Percentiles rank a stretch among this genome's conserved stretches.
phyloP scores from a whole-genome alignment of 345 rosid species.

The Salix exigua region DNA sequence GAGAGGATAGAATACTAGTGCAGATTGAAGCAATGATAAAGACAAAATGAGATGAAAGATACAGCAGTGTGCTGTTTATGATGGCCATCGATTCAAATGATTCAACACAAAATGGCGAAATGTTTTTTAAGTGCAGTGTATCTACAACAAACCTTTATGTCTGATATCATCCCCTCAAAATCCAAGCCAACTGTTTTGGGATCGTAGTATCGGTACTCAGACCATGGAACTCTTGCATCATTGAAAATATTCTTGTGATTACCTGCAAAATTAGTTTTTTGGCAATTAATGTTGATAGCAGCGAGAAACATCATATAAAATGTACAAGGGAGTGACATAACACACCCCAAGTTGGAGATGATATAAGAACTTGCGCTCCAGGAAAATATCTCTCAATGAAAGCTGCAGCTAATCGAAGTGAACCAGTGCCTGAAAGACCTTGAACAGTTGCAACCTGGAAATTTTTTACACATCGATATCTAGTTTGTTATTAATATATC shows the following conservation, averaged over 20 bases:
- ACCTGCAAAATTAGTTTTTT: conserved; percentile 43
- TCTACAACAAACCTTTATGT: conserved; percentile 61
- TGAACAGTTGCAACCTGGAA: conserved; percentile 94
- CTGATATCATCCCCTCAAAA: conserved; percentile 94
- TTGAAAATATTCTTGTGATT: conserved; percentile 96
- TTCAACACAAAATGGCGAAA: not conserved
- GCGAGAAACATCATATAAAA: conserved; percentile 3
- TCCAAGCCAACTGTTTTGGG: conserved; percentile 98
- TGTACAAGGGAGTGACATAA: conserved; percentile 6
- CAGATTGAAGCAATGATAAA: not conserved
- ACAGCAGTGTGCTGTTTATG: not conserved
- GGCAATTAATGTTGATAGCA: not conserved
- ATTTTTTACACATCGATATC: conserved; percentile 1
- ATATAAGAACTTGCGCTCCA: conserved; percentile 80
- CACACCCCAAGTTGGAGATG: conserved; percentile 95
- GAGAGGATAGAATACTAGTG: not conserved
- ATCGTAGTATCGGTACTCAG: conserved; percentile 91
- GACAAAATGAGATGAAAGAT: not conserved
- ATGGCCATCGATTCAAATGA: not conserved
- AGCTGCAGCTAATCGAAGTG: conserved; percentile 88
- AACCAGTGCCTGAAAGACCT: conserved; percentile 98
- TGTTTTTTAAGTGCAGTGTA: not conserved
- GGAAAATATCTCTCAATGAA: conserved; percentile 89
- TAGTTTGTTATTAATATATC: not conserved
- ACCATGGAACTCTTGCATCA: conserved; percentile 95